A percentile compares a stretch with the other conserved stretches of the same genome.
phyloP scores from a whole-genome alignment of 2,329 filamentous ascomycete species.

The Simplicillium sp. region DNA sequence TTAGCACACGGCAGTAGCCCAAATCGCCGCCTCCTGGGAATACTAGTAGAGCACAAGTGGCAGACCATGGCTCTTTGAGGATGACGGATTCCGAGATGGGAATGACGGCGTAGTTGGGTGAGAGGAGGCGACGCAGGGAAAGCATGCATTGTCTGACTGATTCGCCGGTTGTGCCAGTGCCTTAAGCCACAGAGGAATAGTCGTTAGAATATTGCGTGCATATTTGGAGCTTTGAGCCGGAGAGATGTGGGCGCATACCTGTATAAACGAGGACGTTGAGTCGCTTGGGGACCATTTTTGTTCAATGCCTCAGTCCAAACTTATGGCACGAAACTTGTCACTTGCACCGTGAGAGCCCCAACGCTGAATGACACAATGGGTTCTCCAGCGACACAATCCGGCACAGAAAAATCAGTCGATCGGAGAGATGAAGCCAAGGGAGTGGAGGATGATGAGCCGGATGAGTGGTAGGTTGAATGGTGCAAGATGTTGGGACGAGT shows the following conservation, averaged over 20 bases:
- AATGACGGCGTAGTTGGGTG: slow-evolving; percentile 87
- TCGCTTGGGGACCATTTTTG: slow-evolving; percentile 53
- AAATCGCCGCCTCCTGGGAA: slow-evolving; percentile 92
- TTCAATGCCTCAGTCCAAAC: neutral
- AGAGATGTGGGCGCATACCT: slow-evolving; percentile 37
- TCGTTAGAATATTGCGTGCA: slow-evolving; percentile 3
- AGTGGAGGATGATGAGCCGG: slow-evolving; percentile 74
- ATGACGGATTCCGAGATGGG: slow-evolving; percentile 70
- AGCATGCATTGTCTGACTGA: slow-evolving; percentile 86
- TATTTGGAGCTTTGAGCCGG: neutral
- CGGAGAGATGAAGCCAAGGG: slow-evolving; percentile 19
- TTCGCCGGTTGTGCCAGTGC: slow-evolving; percentile 75
- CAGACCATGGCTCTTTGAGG: slow-evolving; percentile 83
- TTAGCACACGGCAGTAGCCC: slow-evolving; percentile 79
- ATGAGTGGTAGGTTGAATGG: slow-evolving; percentile 68
- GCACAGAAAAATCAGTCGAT: slow-evolving; percentile 22
- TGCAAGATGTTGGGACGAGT: neutral
- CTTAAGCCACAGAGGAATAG: slow-evolving; percentile 30
- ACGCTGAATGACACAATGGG: neutral
- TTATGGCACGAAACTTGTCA: neutral
- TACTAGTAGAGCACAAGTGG: slow-evolving; percentile 80
- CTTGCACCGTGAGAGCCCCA: neutral
- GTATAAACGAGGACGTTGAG: slow-evolving; percentile 93
- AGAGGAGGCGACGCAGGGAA: slow-evolving; percentile 75
- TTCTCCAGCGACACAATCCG: neutral